Evolutionary conservation across 208 protist species (phyloP), one percentile per base, ranked within the genome.

Genomic region (Borovskyia barvae): DNA sequence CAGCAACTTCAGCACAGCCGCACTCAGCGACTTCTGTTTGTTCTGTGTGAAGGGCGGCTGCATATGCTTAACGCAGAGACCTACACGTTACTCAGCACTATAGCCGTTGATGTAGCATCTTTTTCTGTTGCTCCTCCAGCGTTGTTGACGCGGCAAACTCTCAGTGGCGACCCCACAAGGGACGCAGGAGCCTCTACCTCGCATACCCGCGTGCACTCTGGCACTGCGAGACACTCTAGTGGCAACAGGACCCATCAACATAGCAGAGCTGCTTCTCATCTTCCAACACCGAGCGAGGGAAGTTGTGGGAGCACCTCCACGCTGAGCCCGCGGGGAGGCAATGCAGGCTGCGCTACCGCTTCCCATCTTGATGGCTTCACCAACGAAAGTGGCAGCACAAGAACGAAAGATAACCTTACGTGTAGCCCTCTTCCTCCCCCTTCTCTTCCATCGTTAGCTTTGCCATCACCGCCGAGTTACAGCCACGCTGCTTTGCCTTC

Each of bases 1-100:
- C 64, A 74, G 36, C 75, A 78, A 32, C 19, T 92, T 1, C 82
- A 92, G 56, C 82, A 89, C 57, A 86, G 85, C 52, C 75, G 80
- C 6, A 80, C 65, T n/a, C 80, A 87, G 20, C 69, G 54, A 17
- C 45, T 89, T 9, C 48, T 90, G 22, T 87, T 92, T 69, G 85
- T 82, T 17, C 64, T 85, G 9, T 83, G 72, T 53, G 80, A 73
- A 22, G 66, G 66, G 2, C 48, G 64, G 9, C 67, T 92, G 47
- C 64, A 47, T 11, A 53, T 70, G 0, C 54, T 70, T 15, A 53
- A 70, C 4, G 64, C 64, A 3, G 64, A 70, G 37, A 63, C 54
- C 25, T 70, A 70, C 40, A 32, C 54, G 1, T n/a, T 63, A 2
- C 54, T 70, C 26, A 36, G 37, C 55, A 70, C 37, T 33, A 57